Evolutionary conservation across 2,329 filamentous ascomycete genomes (phyloP), one percentile per base, ranked within the genome.

Genomic region (Epichloe typhina): DNA sequence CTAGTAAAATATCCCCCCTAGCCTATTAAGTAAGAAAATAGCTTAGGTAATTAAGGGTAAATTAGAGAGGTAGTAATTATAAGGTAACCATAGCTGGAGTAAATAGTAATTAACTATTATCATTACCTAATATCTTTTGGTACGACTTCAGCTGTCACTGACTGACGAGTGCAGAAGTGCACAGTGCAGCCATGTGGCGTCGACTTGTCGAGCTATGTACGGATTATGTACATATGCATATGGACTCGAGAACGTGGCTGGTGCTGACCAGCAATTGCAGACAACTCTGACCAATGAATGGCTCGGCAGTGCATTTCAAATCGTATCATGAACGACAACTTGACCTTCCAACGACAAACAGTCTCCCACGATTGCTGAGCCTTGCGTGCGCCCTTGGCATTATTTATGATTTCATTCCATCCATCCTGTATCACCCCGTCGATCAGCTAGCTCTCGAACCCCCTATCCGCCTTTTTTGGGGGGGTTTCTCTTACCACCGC

Each of bases 91-190:
- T n/a, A n/a, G n/a, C n/a, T n/a, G n/a, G n/a, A n/a, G n/a, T n/a
- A n/a, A n/a, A n/a, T n/a, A n/a, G n/a, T n/a, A n/a, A n/a, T n/a
- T n/a, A n/a, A n/a, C n/a, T n/a, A n/a, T n/a, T n/a, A n/a, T n/a
- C n/a, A n/a, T n/a, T n/a, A n/a, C n/a, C n/a, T n/a, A n/a, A n/a
- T n/a, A n/a, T n/a, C n/a, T n/a, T n/a, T n/a, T n/a, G n/a, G n/a
- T n/a, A n/a, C n/a, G n/a, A n/a, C n/a, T n/a, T n/a, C n/a, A n/a
- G 50, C 46, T 50, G 52, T 49, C 44, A 35, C 15, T 15, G 46
- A 26, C 36, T 38, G 41, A 33, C 26, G 17, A 17, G 40, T 21
- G n/a, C 47, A 33, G 40, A 38, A 33, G 9, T 23, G 39, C 12
- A n/a, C 6, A 21, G 38, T 13, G 13, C 17, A 31, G 12, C 15